Evolutionary conservation across 345 rosid species (phyloP), one percentile per base, ranked within the genome.

Genomic region (Punica granatum): DNA sequence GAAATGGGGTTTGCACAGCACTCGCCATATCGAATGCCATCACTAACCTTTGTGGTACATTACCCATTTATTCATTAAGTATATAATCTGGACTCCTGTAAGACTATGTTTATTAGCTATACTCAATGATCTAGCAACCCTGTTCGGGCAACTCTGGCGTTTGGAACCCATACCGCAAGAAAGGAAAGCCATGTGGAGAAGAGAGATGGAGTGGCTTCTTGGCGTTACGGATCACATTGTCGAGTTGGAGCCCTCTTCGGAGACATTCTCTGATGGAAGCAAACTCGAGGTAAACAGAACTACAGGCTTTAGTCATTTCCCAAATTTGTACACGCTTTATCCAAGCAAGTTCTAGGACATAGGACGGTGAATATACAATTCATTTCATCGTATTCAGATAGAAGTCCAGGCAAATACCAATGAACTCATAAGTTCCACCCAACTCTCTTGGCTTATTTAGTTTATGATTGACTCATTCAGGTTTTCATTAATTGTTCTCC

Each of bases 71-170:
- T 30, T 30, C 61, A 26, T 56, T 30, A 10, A 26, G 16, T 14
- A 56, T 30, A 7, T 11, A 33, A 56, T 28, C 13, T 28, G 0
- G 61, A 26, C 18, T 1, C 16, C 16, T 18, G 7, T 30, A 28
- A 30, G 18, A 26, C n/a, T 4, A 8, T 25, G 58, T 12, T 56
- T 56, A 56, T 56, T 53, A 5, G 59, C 31, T n/a, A 13, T 14
- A 30, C 26, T 56, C 61, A 14, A 56, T 56, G 19, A 56, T 56
- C 33, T 14, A 81, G 82, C 80, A 31, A 78, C 80, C 39, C 37
- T 81, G 44, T 81, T 81, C 51, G 85, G 85, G 25, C 85, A 81
- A 62, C 77, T 78, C 21, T 81, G 85, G 85, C 74, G 82, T 39
- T 42, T 81, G 67, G 80, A 74, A 64, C 85, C 82, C 65, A 37